These are phyloP conservation scores for Nadsonia commutata DNA, from an alignment of 1,139 yeast genomes.

Conservation along the genomic window DNA sequence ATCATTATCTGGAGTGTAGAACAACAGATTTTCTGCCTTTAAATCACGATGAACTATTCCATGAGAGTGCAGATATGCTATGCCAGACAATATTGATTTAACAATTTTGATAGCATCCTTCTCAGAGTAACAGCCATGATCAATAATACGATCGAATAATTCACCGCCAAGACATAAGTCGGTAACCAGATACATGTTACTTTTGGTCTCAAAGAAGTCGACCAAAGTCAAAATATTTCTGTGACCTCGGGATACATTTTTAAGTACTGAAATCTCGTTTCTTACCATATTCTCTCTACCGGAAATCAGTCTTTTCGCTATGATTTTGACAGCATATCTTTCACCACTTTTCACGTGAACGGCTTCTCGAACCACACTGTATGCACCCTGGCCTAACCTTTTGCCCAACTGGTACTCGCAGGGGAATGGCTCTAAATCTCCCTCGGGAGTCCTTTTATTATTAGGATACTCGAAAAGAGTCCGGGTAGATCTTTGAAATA, in stretches of 20 bases:
- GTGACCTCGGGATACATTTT: constrained; percentile 32
- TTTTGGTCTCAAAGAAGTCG: constrained; percentile 57
- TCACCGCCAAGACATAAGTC: constrained; percentile 62
- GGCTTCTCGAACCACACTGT: constrained; percentile 28
- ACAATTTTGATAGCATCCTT: constrained; percentile 38
- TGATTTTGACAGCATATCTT: constrained; percentile 29
- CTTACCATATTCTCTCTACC: constrained; percentile 35
- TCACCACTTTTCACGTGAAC: constrained; percentile 25
- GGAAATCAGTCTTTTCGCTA: constrained; percentile 28
- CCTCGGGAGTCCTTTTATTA: too few relatives aligned
- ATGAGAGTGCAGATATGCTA: constrained; percentile 58
- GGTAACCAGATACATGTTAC: constrained; percentile 45
- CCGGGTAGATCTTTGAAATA: too few relatives aligned
- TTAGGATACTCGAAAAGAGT: too few relatives aligned
- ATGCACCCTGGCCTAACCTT: constrained; percentile 28
- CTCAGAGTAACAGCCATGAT: constrained; percentile 35
- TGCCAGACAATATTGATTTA: constrained; percentile 32
- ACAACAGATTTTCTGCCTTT: constrained; percentile 80
- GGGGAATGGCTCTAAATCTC: constrained; percentile 15
- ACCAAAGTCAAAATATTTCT: constrained; percentile 48
- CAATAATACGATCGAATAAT: constrained; percentile 43
- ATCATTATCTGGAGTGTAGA: constrained; percentile 29
- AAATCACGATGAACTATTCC: constrained; percentile 85
- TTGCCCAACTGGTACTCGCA: constrained; percentile 21
- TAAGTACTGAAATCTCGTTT: constrained; percentile 41